phyloP scores from a whole-genome alignment of 2,329 filamentous ascomycete genomes.

The Penicillium capsulatum region DNA sequence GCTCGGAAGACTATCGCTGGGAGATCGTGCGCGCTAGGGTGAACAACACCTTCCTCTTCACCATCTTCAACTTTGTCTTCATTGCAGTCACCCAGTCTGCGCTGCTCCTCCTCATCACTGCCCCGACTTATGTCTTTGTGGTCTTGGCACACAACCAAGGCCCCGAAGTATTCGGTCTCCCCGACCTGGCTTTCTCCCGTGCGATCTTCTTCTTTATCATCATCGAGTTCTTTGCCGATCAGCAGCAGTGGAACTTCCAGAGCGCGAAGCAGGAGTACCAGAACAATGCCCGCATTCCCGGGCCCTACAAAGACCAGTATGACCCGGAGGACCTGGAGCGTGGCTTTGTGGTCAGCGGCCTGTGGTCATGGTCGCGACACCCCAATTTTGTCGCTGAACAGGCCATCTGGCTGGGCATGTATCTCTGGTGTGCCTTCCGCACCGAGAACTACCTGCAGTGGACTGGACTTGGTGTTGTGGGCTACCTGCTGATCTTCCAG shows the following conservation, averaged over 20 bases:
- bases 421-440: conserved; percentile 79
- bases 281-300: conserved; percentile 65
- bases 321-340: conserved; percentile 75
- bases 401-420: conserved; percentile 79
- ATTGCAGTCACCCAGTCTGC: conserved; percentile 80
- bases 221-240: conserved; percentile 77
- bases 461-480: conserved; percentile 65
- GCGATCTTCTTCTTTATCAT: conserved; percentile 55
- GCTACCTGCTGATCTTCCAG: conserved; percentile 78
- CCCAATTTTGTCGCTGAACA: conserved; percentile 96
- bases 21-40: conserved; percentile 65
- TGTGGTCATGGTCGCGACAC: conserved; percentile 86
- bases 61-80: conserved; percentile 83
- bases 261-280: conserved; percentile 72
- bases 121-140: conserved; percentile 79
- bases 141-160: conserved; percentile 63
- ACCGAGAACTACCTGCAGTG: conserved; percentile 72
- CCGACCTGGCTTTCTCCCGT: conserved; percentile 57
- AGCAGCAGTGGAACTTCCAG: conserved; percentile 91
- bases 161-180: conserved; percentile 50
- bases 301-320: conserved; percentile 48
- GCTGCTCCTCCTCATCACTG: conserved; percentile 71
- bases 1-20: conserved; percentile 96
- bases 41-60: conserved; percentile 70
- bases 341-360: conserved; percentile 77